Base-by-base conservation (phyloP, 2,329 filamentous ascomycete species). In the Juglanconis juglandina region DNA sequence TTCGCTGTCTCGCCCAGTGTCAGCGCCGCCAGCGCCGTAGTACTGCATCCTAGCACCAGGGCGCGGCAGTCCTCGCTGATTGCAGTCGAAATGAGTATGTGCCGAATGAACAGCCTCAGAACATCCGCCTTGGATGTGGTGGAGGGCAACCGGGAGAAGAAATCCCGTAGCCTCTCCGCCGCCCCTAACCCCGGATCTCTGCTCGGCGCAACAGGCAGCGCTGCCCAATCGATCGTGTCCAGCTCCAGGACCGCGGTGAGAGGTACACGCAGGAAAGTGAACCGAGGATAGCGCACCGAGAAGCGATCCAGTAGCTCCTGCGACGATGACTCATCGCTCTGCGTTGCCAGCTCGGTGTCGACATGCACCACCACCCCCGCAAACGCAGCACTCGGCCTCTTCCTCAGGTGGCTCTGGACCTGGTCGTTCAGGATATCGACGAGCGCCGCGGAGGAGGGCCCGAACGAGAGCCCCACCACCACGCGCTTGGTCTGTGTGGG, bases 1-100 rank as follows among this genome's bases (percentile, higher is more conserved):
- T 96, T 97, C 32, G 94, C 92, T 2, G 94, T 92, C 75, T 95
- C 91, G 6, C 91, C 82, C 13, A 99, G 84, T 0, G 92, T 91
- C 68, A 91, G 87, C 66, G 94, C 91, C 4, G 95, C 94, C 35
- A 99, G 85, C 14, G 87, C 85, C 5, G 92, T 97, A 24, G 95
- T 96, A 66, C 87, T 96, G 74, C 94, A 88, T 30, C 91, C 93
- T 73, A 95, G 88, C 1, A 98, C 75, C 47, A 98, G 81, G 11
- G 86, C 87, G 64, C 88, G 84, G 71, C 87, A 95, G 11, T 70
- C 75, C 34, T 81, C 75, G 14, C 77, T 72, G 63, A 83, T 80
- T 9, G 90, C 90, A 49, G 85, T 77, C 49, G 84, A 77, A 54
- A 92, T 78, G 37, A 97, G 81, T 5, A 96, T 77, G 66, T 90